Conservation (phyloP, 352 stramenopile species). For the Pythium apleroticum region DNA sequence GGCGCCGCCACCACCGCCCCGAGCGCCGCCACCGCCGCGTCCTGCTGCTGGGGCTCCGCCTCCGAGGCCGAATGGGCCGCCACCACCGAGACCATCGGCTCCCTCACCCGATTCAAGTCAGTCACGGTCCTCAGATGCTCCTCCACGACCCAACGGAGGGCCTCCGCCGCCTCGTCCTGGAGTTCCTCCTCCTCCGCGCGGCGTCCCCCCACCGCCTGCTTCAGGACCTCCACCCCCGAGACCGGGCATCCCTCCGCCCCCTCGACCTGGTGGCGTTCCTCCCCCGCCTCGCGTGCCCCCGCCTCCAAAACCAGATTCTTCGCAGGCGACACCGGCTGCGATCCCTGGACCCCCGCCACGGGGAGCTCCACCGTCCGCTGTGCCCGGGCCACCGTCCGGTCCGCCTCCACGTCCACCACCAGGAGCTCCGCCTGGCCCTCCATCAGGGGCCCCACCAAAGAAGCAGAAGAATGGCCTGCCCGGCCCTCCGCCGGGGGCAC, state of each 20-base stretch:
- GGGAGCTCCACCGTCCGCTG: background rate
- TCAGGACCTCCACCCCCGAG: constrained; percentile 16
- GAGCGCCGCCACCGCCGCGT: constrained; percentile 1
- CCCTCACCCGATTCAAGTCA: background rate
- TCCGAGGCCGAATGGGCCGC: constrained; percentile 24
- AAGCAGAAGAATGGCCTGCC: constrained; percentile 31
- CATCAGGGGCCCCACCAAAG: constrained; percentile 31
- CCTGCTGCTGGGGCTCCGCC: constrained; percentile 9
- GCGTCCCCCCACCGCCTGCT: constrained; percentile 4
- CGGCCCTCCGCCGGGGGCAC: constrained; percentile 44
- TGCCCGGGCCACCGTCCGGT: constrained; percentile 18
- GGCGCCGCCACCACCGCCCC: constrained; percentile 3
- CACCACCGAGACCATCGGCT: constrained; percentile 22
- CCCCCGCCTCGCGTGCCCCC: constrained; percentile 34
- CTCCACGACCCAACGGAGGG: constrained; percentile 31
- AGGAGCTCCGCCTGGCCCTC: constrained; percentile 34
- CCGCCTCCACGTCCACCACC: constrained; percentile 28
- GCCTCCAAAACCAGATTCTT: constrained; percentile 17
- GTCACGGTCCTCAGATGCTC: constrained; percentile 6
- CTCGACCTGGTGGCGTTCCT: constrained; percentile 24
- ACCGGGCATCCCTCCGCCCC: constrained; percentile 26
- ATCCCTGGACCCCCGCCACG: constrained; percentile 22
- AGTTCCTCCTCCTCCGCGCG: constrained; percentile 14
- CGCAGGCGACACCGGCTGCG: constrained; percentile 3
- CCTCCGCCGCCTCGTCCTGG: constrained; percentile 2